phyloP scores from a whole-genome alignment of 495 filamentous ascomycete species.

The Daldinia concentrica region DNA sequence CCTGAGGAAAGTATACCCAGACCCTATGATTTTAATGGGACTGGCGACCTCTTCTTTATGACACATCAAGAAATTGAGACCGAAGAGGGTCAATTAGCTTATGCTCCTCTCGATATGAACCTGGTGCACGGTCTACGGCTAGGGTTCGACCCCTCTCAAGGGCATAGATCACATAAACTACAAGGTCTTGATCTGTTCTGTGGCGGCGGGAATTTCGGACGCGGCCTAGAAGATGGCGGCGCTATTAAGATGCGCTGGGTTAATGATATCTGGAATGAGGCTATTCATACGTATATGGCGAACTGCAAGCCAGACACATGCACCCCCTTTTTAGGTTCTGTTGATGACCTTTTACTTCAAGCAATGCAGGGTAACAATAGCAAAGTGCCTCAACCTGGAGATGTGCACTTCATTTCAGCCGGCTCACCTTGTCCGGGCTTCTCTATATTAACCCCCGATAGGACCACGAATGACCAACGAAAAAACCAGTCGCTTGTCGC shows the following conservation, averaged over 20 bases:
- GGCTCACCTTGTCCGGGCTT: constrained; percentile 81
- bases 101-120: constrained; percentile 39
- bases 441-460: constrained; percentile 65
- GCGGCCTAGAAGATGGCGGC: constrained; percentile 77
- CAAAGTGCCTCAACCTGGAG: constrained; percentile 62
- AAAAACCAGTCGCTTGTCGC: constrained; percentile 76
- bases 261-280: constrained; percentile 68
- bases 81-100: constrained; percentile 9
- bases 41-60: constrained; percentile 71
- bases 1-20: constrained; percentile 56
- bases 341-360: constrained; percentile 69
- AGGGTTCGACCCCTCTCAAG: constrained; percentile 61
- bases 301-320: constrained; percentile 54
- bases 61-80: constrained; percentile 47
- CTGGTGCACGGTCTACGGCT: constrained; percentile 56
- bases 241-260: constrained; percentile 69
- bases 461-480: constrained; percentile 54
- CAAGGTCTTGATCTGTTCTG: constrained; percentile 74
- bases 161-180: constrained; percentile 46
- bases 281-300: constrained; percentile 75
- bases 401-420: constrained; percentile 73
- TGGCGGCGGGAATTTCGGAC: constrained; percentile 76
- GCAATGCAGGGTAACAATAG: constrained; percentile 62
- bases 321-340: constrained; percentile 70
- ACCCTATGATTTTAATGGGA: constrained; percentile 71